These are phyloP conservation scores for Candida sojae DNA, from an alignment of 1,139 yeast genomes.

Conservation along the genomic window DNA sequence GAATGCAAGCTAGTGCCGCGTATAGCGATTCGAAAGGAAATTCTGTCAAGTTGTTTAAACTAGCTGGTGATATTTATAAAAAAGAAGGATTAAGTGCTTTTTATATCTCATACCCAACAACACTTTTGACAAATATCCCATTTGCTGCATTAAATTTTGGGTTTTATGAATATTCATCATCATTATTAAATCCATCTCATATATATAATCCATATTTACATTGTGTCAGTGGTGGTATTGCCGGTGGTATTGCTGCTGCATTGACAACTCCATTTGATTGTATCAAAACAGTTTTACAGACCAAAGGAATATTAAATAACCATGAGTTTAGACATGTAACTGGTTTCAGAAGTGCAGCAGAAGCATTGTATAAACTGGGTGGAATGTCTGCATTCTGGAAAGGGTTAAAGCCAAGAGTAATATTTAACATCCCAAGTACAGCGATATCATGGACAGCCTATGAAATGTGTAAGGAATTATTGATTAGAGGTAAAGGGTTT, in stretches of 20 bases:
- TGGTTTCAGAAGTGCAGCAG: conserved; percentile 74
- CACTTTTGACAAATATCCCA: conserved; percentile 89
- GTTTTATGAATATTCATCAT: conserved; percentile 82
- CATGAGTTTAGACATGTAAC: conserved; percentile 57
- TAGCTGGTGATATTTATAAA: conserved; percentile 55
- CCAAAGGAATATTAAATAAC: conserved; percentile 58
- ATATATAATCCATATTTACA: conserved; percentile 87
- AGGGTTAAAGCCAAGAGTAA: conserved; percentile 89
- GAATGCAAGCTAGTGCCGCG: conserved; percentile 42
- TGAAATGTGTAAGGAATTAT: conserved; percentile 89
- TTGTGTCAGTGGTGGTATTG: conserved; percentile 91
- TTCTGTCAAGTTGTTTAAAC: conserved; percentile 33
- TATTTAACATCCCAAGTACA: conserved; percentile 93
- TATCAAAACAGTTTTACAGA: conserved; percentile 87
- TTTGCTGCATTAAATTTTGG: conserved; percentile 95
- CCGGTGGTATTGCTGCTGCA: conserved; percentile 97
- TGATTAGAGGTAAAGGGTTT: conserved; percentile 24
- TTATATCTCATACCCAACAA: conserved; percentile 93
- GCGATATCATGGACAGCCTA: conserved; percentile 99
- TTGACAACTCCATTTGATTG: conserved; percentile 95
- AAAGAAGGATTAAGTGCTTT: conserved; percentile 84
- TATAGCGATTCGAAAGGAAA: conserved; percentile 14
- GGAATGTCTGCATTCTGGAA: conserved; percentile 76
- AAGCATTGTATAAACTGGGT: conserved; percentile 62
- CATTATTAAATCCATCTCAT: conserved; percentile 74